These are phyloP conservation scores for Ogataea paraovalis DNA, from an alignment of 805 yeast genomes.

Conservation along the genomic window DNA sequence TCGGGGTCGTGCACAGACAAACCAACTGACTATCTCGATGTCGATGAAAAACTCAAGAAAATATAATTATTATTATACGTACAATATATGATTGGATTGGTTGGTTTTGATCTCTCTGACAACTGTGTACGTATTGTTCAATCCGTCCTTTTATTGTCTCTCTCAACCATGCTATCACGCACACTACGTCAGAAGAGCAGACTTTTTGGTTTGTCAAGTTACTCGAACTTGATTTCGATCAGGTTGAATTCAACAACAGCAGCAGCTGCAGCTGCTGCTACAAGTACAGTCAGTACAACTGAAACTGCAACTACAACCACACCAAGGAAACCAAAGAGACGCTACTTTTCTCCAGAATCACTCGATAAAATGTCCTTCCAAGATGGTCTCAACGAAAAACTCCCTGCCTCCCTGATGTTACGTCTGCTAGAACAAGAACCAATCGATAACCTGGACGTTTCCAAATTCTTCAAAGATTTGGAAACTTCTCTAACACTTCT, in stretches of 20 bases:
- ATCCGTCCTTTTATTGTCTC: too few relatives aligned
- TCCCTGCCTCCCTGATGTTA: neutral
- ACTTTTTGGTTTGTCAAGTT: too few relatives aligned
- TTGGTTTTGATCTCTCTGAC: too few relatives aligned
- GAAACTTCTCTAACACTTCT: neutral
- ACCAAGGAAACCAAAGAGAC: too few relatives aligned
- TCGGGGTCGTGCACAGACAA: too few relatives aligned
- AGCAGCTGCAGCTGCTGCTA: neutral
- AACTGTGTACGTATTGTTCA: too few relatives aligned
- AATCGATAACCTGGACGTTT: neutral
- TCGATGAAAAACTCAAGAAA: too few relatives aligned
- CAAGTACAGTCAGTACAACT: neutral
- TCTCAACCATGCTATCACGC: neutral
- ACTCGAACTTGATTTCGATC: neutral
- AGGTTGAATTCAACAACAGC: neutral
- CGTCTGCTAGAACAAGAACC: neutral
- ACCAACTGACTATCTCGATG: too few relatives aligned
- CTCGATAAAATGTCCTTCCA: neutral
- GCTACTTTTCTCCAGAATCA: neutral
- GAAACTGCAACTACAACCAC: too few relatives aligned
- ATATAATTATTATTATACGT: too few relatives aligned
- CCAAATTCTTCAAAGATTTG: neutral
- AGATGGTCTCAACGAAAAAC: neutral
- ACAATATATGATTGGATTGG: too few relatives aligned
- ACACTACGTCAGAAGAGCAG: neutral